Evolutionary conservation across 208 protist genomes (phyloP).

Genomic region (Trichomonas tenax): DNA sequence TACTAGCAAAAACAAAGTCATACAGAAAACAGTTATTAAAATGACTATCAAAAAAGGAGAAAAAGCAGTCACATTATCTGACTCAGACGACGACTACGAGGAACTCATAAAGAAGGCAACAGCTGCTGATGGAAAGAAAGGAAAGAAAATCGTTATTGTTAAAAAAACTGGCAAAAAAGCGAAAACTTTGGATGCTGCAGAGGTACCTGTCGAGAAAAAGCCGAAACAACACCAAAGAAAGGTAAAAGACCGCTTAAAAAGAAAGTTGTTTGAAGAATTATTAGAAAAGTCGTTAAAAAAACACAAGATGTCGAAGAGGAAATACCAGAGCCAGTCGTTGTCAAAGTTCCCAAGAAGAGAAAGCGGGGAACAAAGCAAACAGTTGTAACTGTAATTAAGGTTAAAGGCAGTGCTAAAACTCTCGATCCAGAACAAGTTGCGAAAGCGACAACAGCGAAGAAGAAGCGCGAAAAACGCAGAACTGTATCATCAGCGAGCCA

Average conservation of each 20-base stretch:
- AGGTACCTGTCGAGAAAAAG: neutral
- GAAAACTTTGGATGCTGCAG: neutral
- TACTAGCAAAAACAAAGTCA: neutral
- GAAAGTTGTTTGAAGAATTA: neutral
- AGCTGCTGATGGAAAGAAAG: neutral
- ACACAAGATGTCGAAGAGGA: neutral
- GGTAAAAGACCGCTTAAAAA: neutral
- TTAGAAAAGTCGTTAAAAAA: neutral
- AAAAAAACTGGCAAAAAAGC: neutral
- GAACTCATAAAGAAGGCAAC: neutral
- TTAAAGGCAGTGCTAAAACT: no score
- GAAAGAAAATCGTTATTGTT: neutral
- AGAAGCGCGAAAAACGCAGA: no score
- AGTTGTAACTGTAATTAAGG: no score
- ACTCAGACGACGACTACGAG: neutral
- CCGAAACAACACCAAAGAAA: neutral
- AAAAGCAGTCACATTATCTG: neutral
- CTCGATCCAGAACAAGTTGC: no score
- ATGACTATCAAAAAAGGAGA: neutral
- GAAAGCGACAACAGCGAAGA: no score
- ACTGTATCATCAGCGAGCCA: no score
- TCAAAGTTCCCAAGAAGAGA: no score
- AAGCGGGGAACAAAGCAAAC: no score
- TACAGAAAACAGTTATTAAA: neutral
- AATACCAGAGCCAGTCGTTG: neutral